phyloP scores from a whole-genome alignment of 371 early-diverging fungal species.

The Mucor saturninus region DNA sequence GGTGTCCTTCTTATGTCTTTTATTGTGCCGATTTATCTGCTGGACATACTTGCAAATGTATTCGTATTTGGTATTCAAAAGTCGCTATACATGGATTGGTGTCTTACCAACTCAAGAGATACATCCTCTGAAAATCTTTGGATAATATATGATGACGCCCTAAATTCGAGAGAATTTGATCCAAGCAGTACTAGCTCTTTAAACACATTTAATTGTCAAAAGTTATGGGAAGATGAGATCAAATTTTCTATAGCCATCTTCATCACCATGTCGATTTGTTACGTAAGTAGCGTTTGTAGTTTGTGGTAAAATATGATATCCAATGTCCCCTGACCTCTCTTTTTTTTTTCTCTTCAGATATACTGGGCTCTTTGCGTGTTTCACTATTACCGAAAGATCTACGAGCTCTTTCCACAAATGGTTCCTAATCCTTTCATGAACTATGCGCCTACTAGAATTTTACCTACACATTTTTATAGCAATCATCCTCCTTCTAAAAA shows the following conservation, averaged over 20 bases:
- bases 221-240: conserved; percentile 48
- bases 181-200: neutral
- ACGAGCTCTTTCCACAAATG: conserved; percentile 12
- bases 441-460: conserved; percentile 9
- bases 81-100: conserved; percentile 36
- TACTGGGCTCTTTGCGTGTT: conserved; percentile 48
- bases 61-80: conserved; percentile 42
- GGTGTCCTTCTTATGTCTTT: conserved; percentile 10
- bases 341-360: conserved; percentile 15
- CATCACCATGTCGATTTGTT: conserved; percentile 34
- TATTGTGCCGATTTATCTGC: conserved; percentile 12
- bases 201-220: conserved; percentile 35
- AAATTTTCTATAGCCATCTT: conserved; percentile 39
- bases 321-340: too few relatives aligned
- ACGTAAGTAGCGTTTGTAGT: conserved; percentile 28
- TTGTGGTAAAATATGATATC: neutral
- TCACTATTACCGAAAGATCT: conserved; percentile 44
- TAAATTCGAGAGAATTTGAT: neutral
- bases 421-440: conserved; percentile 8
- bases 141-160: neutral
- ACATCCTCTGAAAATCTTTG: conserved; percentile 6
- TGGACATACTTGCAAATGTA: conserved; percentile 18
- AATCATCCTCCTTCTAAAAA: conserved; percentile 2
- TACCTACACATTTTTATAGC: neutral
- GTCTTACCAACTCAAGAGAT: conserved; percentile 18